Percentiles rank a stretch among this genome's conserved stretches.
These are phyloP conservation scores for Blastobotrys niveus DNA, from an alignment of 1,139 yeast species.

Conservation along the genomic window DNA sequence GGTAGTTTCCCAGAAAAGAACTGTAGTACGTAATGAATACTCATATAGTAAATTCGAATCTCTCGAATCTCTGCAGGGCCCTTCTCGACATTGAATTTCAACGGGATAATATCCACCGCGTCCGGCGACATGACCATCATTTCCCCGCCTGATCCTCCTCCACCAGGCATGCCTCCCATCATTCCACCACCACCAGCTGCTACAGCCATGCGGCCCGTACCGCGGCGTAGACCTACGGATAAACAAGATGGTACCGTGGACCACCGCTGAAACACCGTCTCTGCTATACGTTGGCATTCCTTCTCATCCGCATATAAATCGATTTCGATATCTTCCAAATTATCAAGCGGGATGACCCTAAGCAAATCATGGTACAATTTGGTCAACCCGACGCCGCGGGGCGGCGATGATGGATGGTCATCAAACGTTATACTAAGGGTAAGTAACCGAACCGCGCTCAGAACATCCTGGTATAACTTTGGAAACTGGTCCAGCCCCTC, in stretches of 20 bases:
- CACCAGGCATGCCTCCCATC: background rate
- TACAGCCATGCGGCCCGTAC: conserved; percentile 4
- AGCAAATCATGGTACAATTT: conserved; percentile 1
- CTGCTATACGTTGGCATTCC: conserved; percentile 2
- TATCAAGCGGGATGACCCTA: background rate
- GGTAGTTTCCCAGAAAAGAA: conserved; percentile 2
- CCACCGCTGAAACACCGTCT: conserved; percentile 6
- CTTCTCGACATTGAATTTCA: background rate
- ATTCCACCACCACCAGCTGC: too few relatives aligned
- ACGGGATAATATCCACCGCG: background rate
- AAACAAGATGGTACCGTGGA: background rate
- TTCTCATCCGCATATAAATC: conserved; percentile 11
- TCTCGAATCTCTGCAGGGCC: conserved; percentile 2
- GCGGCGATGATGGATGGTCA: conserved; percentile 9
- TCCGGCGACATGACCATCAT: background rate
- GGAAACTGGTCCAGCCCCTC: background rate
- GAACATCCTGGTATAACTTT: conserved; percentile 1
- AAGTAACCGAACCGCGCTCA: conserved; percentile 7
- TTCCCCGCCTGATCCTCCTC: background rate
- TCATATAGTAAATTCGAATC: conserved; percentile 7
- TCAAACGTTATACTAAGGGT: conserved; percentile 4
- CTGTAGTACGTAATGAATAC: background rate
- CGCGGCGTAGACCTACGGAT: conserved; percentile 5
- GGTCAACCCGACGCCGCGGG: conserved; percentile 2
- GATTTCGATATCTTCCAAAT: conserved; percentile 8